phyloP scores from a whole-genome alignment of 768 basidiomycete genomes.

The Rhodotorula sphaerocarpa region DNA sequence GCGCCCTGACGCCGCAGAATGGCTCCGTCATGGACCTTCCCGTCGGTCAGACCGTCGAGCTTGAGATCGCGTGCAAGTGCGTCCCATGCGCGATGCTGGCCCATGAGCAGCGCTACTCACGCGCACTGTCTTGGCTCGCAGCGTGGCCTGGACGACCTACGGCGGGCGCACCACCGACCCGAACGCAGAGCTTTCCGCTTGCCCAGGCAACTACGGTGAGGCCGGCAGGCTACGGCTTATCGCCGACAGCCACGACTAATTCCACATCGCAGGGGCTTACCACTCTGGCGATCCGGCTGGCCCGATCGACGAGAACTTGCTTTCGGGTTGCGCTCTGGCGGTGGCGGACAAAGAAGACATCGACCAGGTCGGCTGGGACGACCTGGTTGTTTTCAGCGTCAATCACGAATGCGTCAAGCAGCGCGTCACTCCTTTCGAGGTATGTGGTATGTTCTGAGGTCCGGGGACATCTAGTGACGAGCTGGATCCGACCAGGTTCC shows the following conservation, averaged over 20 bases:
- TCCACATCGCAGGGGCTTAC: conserved; percentile 31
- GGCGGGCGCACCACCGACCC: conserved; percentile 22
- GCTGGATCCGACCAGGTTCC: conserved; percentile 22
- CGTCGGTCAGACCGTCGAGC: conserved; percentile 32
- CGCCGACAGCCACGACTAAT: background rate
- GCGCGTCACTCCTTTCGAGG: conserved; percentile 34
- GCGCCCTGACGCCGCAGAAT: conserved; percentile 18
- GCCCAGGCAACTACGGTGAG: conserved; percentile 38
- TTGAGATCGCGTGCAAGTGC: conserved; percentile 39
- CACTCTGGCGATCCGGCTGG: conserved; percentile 35
- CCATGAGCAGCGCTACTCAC: no score
- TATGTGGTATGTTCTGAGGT: background rate
- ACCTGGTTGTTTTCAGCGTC: conserved; percentile 39
- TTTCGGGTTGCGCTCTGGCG: conserved; percentile 39
- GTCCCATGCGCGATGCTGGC: background rate
- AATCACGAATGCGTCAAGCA: conserved; percentile 39
- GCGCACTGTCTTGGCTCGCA: background rate
- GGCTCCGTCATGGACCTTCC: conserved; percentile 31
- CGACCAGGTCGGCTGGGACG: conserved; percentile 16
- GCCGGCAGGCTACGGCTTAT: background rate
- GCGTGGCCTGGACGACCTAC: conserved; percentile 32
- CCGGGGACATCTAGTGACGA: background rate
- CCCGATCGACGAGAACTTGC: conserved; percentile 12
- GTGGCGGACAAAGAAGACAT: conserved; percentile 36
- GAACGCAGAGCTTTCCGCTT: conserved; percentile 16